These are phyloP conservation scores for Pinus taeda DNA, from an alignment of 75 land plant genomes.

Conservation along the genomic window DNA sequence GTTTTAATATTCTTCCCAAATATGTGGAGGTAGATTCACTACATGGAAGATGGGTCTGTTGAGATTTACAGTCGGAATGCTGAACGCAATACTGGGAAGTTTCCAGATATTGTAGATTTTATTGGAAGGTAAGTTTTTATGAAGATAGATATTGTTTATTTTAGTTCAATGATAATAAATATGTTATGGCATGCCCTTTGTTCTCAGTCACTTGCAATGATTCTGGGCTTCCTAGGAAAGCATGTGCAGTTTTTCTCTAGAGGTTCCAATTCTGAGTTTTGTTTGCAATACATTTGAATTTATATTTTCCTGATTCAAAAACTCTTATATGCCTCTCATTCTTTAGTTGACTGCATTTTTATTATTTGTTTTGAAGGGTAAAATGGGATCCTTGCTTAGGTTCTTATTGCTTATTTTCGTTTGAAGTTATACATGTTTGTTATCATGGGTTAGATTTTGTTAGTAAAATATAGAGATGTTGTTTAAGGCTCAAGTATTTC, in stretches of 20 bases:
- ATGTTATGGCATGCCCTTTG: background rate
- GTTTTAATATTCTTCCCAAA: background rate
- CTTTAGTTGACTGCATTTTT: background rate
- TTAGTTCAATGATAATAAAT: no score
- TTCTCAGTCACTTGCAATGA: background rate
- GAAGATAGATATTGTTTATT: background rate
- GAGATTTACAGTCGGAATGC: constrained; percentile 98
- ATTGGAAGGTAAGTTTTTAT: constrained; percentile 45
- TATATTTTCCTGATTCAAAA: background rate
- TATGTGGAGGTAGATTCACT: constrained; percentile 66
- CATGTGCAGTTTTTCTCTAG: background rate
- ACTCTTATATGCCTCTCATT: background rate
- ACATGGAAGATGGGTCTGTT: constrained; percentile 80
- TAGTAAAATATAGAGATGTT: no score
- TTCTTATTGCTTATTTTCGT: no score
- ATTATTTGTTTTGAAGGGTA: background rate
- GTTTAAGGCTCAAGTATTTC: no score
- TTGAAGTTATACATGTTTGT: no score
- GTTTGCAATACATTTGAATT: background rate
- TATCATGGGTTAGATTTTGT: no score
- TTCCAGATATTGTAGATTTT: constrained; percentile 77
- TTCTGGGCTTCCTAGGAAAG: background rate
- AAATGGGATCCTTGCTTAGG: no score
- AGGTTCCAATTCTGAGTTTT: background rate
- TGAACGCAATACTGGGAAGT: constrained; percentile 93